phyloP scores from a whole-genome alignment of 2,329 filamentous ascomycete species.

The Malbranchea zuffiana region DNA sequence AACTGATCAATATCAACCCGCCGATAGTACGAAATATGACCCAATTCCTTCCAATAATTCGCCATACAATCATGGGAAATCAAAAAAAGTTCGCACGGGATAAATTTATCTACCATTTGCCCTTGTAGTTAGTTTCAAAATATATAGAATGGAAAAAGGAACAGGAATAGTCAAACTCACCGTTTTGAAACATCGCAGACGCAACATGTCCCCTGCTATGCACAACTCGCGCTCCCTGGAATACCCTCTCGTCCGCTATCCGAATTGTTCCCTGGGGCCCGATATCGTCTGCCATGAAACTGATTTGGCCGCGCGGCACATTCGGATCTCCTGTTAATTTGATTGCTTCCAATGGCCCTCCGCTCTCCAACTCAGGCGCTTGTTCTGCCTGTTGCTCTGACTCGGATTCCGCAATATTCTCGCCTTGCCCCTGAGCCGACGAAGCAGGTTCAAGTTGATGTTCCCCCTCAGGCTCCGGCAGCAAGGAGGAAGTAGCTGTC shows the following conservation, averaged over 20 bases:
- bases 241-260: constrained; percentile 54
- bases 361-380: background rate
- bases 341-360: constrained; percentile 64
- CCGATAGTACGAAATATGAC: constrained; percentile 36
- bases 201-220: constrained; percentile 69
- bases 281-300: constrained; percentile 71
- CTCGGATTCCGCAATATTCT: constrained; percentile 33
- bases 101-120: constrained; percentile 53
- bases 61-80: constrained; percentile 67
- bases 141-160: constrained; percentile 1
- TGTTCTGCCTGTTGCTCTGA: constrained; percentile 24
- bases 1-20: constrained; percentile 34
- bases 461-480: background rate
- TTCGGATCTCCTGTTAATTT: constrained; percentile 90
- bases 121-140: background rate
- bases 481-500: background rate
- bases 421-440: constrained; percentile 13
- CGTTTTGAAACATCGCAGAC: constrained; percentile 55
- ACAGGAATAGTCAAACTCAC: too few species aligned
- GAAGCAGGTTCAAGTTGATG: background rate
- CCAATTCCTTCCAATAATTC: constrained; percentile 63
- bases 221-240: constrained; percentile 64
- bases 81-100: constrained; percentile 65
- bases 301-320: constrained; percentile 73
- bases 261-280: constrained; percentile 53